Percentiles rank a stretch among this genome's conserved stretches.
These are phyloP conservation scores for Astrocystis sublimbata DNA, from an alignment of 495 filamentous ascomycete genomes.

Conservation along the genomic window DNA sequence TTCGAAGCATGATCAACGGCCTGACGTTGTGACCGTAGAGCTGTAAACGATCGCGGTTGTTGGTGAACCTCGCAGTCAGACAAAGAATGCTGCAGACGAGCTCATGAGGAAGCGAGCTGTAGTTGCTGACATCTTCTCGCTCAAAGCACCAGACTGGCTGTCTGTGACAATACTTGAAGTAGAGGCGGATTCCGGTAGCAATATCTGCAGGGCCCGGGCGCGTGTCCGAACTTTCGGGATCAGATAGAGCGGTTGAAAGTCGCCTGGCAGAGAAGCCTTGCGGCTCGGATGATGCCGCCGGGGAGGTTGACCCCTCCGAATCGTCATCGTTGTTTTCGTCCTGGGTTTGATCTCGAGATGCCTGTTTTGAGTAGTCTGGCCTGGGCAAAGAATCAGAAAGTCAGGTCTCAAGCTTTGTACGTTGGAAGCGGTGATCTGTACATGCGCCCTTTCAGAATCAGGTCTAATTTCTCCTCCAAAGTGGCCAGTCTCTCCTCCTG, in stretches of 20 bases:
- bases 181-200: slow-evolving; percentile 41
- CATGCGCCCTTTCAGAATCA: slow-evolving; percentile 43
- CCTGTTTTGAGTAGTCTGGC: slow-evolving; percentile 15
- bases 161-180: slow-evolving; percentile 49
- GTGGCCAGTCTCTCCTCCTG: slow-evolving; percentile 48
- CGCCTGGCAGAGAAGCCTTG: slow-evolving; percentile 25
- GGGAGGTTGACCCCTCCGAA: slow-evolving; percentile 15
- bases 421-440: slow-evolving; percentile 19
- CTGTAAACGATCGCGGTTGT: slow-evolving; percentile 40
- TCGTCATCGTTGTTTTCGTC: slow-evolving; percentile 15
- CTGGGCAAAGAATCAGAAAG: slow-evolving; percentile 19
- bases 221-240: slow-evolving; percentile 34
- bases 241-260: slow-evolving; percentile 33
- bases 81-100: slow-evolving; percentile 47
- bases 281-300: slow-evolving; percentile 25
- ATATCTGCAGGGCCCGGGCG: slow-evolving; percentile 34
- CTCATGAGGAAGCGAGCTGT: slow-evolving; percentile 41
- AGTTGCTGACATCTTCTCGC: slow-evolving; percentile 43
- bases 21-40: slow-evolving; percentile 45
- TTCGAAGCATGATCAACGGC: slow-evolving; percentile 48
- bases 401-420: neutral
- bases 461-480: slow-evolving; percentile 51
- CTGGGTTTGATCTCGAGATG: slow-evolving; percentile 16
- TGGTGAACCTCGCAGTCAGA: slow-evolving; percentile 44
- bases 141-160: slow-evolving; percentile 54